These are phyloP conservation scores for Fusarium illudens DNA, from an alignment of 2,329 filamentous ascomycete species.

Conservation along the genomic window DNA sequence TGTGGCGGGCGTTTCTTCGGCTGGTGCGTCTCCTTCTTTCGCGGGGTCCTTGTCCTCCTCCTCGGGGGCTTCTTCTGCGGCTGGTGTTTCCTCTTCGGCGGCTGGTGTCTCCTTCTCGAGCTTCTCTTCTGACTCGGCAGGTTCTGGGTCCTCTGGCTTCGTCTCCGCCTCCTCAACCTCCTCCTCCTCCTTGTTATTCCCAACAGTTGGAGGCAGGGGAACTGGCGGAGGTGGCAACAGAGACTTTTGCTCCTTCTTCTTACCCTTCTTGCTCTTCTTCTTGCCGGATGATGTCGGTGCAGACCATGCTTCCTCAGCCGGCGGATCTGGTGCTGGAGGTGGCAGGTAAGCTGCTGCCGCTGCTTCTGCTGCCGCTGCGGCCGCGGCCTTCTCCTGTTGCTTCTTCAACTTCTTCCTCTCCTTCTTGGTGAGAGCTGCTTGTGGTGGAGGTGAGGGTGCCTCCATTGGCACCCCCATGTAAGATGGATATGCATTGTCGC, in stretches of 20 bases:
- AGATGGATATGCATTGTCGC: constrained; percentile 18
- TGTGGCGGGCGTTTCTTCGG: constrained; percentile 5
- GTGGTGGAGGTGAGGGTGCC: constrained; percentile 9
- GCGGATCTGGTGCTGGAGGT: constrained; percentile 11
- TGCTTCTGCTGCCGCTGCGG: background rate
- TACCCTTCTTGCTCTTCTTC: constrained; percentile 39
- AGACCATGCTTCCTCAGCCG: constrained; percentile 15
- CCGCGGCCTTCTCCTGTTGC: constrained; percentile 19
- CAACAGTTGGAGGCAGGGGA: constrained; percentile 4
- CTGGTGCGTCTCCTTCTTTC: constrained; percentile 19
- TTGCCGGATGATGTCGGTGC: constrained; percentile 17
- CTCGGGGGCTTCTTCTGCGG: constrained; percentile 2
- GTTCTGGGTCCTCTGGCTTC: constrained; percentile 16
- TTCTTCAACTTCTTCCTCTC: constrained; percentile 31
- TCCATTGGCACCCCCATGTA: constrained; percentile 18
- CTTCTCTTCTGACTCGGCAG: constrained; percentile 11
- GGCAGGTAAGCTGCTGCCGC: constrained; percentile 11
- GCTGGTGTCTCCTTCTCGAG: constrained; percentile 6
- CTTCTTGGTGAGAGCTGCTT: constrained; percentile 29
- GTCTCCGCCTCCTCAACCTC: constrained; percentile 28
- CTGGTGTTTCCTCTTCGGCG: constrained; percentile 12
- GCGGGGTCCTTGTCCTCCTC: constrained; percentile 20
- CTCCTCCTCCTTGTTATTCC: constrained; percentile 28
- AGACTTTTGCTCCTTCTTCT: constrained; percentile 29
- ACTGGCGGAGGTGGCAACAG: constrained; percentile 3